Base-by-base conservation (phyloP, 164 flowering plant species). In the Sextonia rubra region DNA sequence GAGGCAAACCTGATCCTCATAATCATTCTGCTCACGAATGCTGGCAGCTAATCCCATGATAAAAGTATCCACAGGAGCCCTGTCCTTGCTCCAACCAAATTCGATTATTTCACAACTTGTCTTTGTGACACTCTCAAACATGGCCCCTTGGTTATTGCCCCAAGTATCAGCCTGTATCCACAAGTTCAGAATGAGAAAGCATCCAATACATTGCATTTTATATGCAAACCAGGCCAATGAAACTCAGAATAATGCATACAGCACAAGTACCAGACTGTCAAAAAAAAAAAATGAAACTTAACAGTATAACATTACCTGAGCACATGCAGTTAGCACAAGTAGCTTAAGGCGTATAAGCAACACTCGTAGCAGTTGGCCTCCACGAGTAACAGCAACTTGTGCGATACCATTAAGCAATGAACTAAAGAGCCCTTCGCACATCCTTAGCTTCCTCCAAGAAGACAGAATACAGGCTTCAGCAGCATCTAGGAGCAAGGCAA, bases 311-410 rank as follows among this genome's bases (percentile, higher is more conserved):
- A 47, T 64, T 76, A 90, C 99, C 97, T 89, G 95, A 37, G 88
- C 81, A 80, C 99, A 96, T 26, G 89, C 82, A 47, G 86, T 81
- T 44, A 92, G 88, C 66, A 93, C 98, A 63, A 93, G 88, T 23
- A 91, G 91, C 74, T 96, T 96, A 64, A 96, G 87, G 47, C 94
- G 97, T 76, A 93, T 94, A 75, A 96, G 92, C 84, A 96, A 84
- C 73, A 92, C 86, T 2, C 94, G 89, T 70, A 96, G 79, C 68
- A 89, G 83, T 85, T 92, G 98, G 65, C 97, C 95, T 68, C 90
- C 97, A 74, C 91, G 90, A 24, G 84, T 75, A 49, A 86, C 81
- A 62, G 97, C 94, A 68, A 91, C 82, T 65, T 87, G 88, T 30
- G 97, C 77, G 74, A 92, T 81, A 68, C 94, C 97, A 69, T 77